Conservation (phyloP, 768 basidiomycete genomes). For the Mrakia frigida region DNA sequence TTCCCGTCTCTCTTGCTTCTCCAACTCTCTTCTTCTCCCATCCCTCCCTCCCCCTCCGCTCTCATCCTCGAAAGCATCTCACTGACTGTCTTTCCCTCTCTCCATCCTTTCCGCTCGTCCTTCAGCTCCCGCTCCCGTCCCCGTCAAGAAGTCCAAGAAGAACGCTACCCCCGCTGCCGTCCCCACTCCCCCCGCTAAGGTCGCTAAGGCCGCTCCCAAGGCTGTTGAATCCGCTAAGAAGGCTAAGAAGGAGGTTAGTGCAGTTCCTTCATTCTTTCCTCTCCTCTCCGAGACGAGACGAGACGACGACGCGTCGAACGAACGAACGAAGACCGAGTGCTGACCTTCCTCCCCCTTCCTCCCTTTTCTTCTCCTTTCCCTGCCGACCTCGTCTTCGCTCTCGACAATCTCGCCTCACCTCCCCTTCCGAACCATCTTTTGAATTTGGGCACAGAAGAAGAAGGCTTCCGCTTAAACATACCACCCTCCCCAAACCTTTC, state of each 20-base stretch:
- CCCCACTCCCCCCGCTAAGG: conserved; percentile 23
- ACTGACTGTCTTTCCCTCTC: not conserved
- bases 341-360: not conserved
- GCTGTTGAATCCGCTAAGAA: conserved; percentile 11
- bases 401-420: not conserved
- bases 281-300: not conserved
- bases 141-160: conserved; percentile 28
- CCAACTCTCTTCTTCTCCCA: not conserved
- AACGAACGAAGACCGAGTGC: no score
- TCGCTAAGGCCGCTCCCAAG: conserved; percentile 12
- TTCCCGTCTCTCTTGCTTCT: not conserved
- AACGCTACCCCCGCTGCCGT: not conserved
- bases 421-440: no score
- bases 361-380: not conserved
- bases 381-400: not conserved
- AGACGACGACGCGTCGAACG: no score
- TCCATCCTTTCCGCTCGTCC: not conserved
- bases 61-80: not conserved
- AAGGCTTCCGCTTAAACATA: no score
- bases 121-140: conserved; percentile 18
- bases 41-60: not conserved
- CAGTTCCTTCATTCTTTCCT: not conserved
- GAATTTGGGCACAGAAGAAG: no score
- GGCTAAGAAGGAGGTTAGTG: conserved; percentile 22
- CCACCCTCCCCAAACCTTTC: no score